phyloP scores from a whole-genome alignment of 2,329 filamentous ascomycete species.

The Trichoderma koningii region DNA sequence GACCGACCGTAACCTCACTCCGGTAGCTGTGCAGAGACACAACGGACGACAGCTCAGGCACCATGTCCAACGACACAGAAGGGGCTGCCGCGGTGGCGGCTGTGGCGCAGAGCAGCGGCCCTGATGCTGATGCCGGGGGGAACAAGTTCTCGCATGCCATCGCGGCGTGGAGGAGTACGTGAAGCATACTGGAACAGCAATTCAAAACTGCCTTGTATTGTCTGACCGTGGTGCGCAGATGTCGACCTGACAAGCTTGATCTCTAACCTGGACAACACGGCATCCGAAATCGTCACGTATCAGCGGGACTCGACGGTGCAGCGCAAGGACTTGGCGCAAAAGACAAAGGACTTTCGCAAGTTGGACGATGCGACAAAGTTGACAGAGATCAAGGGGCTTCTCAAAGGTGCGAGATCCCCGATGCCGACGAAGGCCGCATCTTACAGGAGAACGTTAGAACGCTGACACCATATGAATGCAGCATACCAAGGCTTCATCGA shows the following conservation, averaged over 20 bases:
- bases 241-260: constrained; percentile 85
- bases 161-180: constrained; percentile 87
- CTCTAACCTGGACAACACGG: constrained; percentile 83
- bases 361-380: constrained; percentile 87
- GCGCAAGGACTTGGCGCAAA: constrained; percentile 95
- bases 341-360: constrained; percentile 97
- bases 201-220: background rate
- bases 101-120: constrained; percentile 14
- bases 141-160: constrained; percentile 98
- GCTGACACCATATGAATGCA: constrained; percentile 39
- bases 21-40: background rate
- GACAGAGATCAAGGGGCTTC: constrained; percentile 80
- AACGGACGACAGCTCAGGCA: constrained; percentile 14
- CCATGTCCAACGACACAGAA: constrained; percentile 40
- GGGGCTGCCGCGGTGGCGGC: constrained; percentile 32
- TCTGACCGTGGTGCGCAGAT: constrained; percentile 52
- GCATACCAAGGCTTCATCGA: constrained; percentile 98
- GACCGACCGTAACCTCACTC: background rate
- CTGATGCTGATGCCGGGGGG: constrained; percentile 53
- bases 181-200: background rate
- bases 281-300: constrained; percentile 91
- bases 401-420: constrained; percentile 68
- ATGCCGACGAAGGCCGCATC: background rate
- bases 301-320: constrained; percentile 96
- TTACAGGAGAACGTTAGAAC: background rate